Evolutionary conservation across 768 basidiomycete species (phyloP).

Genomic region (Lactarius evosmus): DNA sequence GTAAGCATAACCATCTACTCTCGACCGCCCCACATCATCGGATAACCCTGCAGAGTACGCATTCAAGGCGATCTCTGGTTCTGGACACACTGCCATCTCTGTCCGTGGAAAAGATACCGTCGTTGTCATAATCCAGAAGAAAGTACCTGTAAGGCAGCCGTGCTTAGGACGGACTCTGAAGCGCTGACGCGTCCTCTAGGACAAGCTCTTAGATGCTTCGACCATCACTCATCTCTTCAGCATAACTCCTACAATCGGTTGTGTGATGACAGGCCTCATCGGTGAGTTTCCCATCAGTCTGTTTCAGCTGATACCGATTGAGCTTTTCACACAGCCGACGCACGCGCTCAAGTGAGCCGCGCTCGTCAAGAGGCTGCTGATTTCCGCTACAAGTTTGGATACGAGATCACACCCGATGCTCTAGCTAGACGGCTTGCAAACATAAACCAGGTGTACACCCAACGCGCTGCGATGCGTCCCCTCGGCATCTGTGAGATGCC

Average conservation of each 20-base stretch:
- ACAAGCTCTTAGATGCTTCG: constrained; percentile 93
- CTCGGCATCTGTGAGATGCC: constrained; percentile 81
- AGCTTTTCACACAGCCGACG: constrained; percentile 64
- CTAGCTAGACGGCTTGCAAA: constrained; percentile 92
- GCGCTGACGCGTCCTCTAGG: constrained; percentile 47
- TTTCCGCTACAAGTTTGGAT: constrained; percentile 95
- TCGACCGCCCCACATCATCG: neutral
- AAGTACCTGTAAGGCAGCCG: constrained; percentile 70
- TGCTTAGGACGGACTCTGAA: constrained; percentile 7
- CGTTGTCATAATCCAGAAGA: constrained; percentile 97
- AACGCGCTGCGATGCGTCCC: constrained; percentile 95
- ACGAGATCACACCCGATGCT: constrained; percentile 98
- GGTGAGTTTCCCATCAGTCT: constrained; percentile 48
- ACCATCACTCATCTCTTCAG: constrained; percentile 95
- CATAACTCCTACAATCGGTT: constrained; percentile 94
- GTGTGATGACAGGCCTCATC: constrained; percentile 96
- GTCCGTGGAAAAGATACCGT: constrained; percentile 93
- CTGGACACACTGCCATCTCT: constrained; percentile 90
- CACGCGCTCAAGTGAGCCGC: constrained; percentile 80
- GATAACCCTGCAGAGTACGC: constrained; percentile 76
- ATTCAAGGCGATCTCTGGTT: constrained; percentile 98
- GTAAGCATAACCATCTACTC: constrained; percentile 44
- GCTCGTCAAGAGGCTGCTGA: constrained; percentile 87
- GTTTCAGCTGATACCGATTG: neutral
- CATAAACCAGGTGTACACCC: constrained; percentile 98